Evolutionary conservation across 1,139 yeast species (phyloP).

Genomic region (Blastobotrys apis): DNA sequence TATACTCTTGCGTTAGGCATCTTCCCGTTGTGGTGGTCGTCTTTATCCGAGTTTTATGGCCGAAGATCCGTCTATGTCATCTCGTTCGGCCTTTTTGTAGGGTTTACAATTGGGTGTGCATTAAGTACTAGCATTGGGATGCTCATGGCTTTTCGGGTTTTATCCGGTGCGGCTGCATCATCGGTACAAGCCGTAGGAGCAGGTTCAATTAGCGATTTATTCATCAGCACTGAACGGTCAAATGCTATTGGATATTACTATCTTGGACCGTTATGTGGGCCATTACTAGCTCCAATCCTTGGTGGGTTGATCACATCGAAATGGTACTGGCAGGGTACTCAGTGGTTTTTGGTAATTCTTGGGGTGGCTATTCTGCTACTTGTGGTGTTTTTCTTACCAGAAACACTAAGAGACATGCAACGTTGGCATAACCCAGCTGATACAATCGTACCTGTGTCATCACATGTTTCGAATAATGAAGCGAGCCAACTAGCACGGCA

Average conservation of each 20-base stretch:
- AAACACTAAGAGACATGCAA: conserved; percentile 46
- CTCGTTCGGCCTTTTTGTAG: conserved; percentile 59
- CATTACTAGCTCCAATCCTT: conserved; percentile 71
- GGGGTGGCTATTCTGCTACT: conserved; percentile 52
- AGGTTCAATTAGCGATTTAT: conserved; percentile 78
- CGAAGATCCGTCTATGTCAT: conserved; percentile 67
- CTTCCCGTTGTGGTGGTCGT: conserved; percentile 88
- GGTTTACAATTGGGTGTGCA: conserved; percentile 70
- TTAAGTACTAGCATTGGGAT: conserved; percentile 57
- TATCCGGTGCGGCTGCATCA: conserved; percentile 79
- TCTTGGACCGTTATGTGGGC: conserved; percentile 78
- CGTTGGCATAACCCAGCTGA: conserved; percentile 8
- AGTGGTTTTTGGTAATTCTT: conserved; percentile 73
- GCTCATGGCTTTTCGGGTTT: conserved; percentile 62
- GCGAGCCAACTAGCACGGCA: conserved; percentile 4
- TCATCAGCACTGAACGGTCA: conserved; percentile 65
- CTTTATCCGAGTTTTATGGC: conserved; percentile 65
- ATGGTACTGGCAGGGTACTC: conserved; percentile 89
- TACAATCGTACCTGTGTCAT: conserved; percentile 8
- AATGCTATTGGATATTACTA: conserved; percentile 77
- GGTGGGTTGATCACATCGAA: conserved; percentile 71
- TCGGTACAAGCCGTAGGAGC: conserved; percentile 90
- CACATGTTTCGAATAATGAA: conserved; percentile 7
- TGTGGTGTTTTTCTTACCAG: conserved; percentile 62
- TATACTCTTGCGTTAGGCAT: conserved; percentile 70